Conservation (phyloP, 2,329 filamentous ascomycete genomes). For the Sclerotinia trifoliorum region DNA sequence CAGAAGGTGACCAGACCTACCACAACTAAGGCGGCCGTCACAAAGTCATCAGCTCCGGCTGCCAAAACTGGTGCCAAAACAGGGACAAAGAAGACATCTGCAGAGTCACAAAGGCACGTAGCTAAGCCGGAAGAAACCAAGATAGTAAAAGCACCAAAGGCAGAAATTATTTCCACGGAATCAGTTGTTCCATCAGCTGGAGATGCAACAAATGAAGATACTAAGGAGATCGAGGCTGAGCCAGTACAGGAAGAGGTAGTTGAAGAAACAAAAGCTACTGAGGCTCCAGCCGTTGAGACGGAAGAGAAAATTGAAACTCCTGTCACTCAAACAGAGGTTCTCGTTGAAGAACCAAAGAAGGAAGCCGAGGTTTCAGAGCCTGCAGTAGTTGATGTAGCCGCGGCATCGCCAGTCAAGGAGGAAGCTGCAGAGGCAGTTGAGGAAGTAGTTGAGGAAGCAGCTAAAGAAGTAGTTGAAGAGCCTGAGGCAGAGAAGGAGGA, state of each 20-base stretch:
- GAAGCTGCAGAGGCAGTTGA: not conserved
- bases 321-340: not conserved
- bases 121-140: constrained; percentile 14
- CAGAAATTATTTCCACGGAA: constrained; percentile 30
- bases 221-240: constrained; percentile 15
- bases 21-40: constrained; percentile 9
- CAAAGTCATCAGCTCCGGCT: constrained; percentile 22
- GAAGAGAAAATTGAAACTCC: not conserved
- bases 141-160: constrained; percentile 24
- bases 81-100: constrained; percentile 25
- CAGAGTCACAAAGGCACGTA: constrained; percentile 28
- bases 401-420: not conserved
- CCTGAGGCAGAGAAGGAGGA: constrained; percentile 12
- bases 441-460: constrained; percentile 8
- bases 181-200: constrained; percentile 30
- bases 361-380: not conserved
- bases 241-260: constrained; percentile 9
- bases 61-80: constrained; percentile 20
- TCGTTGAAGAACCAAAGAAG: constrained; percentile 13
- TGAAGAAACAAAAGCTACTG: constrained; percentile 2
- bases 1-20: constrained; percentile 22
- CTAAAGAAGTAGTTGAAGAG: not conserved
- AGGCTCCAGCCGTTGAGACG: constrained; percentile 6
- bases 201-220: constrained; percentile 23
- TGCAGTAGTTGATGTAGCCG: constrained; percentile 11